Base-by-base conservation (phyloP, 192 early-diverging fungal species). In the Mortierella claussenii region DNA sequence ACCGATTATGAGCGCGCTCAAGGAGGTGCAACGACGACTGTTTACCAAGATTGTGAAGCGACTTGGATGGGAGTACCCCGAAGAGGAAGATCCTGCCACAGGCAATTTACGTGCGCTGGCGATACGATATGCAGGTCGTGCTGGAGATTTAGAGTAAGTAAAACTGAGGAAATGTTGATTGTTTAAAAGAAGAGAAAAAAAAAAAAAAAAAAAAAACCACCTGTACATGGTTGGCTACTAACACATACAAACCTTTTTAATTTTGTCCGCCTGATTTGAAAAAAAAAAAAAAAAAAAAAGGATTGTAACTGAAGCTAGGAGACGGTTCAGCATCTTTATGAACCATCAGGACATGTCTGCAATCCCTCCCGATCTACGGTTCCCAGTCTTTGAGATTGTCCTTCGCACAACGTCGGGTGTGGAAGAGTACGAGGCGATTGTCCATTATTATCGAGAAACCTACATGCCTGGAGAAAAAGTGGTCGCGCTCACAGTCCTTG, bases 311-410 rank as follows among this genome's bases (percentile, higher is more conserved):
- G 92, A 93, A 69, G 88, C 92, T 26, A 78, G 83, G 55, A 79
- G 81, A 18, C 86, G 92, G 15, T 96, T 98, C 81, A 51, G 80
- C 48, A 70, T 61, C 3, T 89, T 87, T 63, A 93, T 91, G 69
- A 65, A 56, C 5, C 80, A 79, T 69, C 85, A 81, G 24, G 64
- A 83, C 15, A 52, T 60, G 17, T 40, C 83, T 82, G 87, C 89
- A 0, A 55, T 92, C n/a, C 85, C 89, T 26, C 82, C 89, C 20
- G 89, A 92, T 73, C 69, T 91, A 46, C 82, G 86, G 4, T 81
- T 71, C 27, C 70, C 87, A 20, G 89, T 91, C 1, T 91, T 87
- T 68, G 80, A 79, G 47, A 88, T 87, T 50, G 89, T 89, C 0
- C 82, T 95, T 30, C 79, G 79, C 26, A 68, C 68, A 23, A 85